Evolutionary conservation across 2,329 filamentous ascomycete genomes (phyloP), one percentile per base, ranked within the genome.

Genomic region (Cladosporium sp.): DNA sequence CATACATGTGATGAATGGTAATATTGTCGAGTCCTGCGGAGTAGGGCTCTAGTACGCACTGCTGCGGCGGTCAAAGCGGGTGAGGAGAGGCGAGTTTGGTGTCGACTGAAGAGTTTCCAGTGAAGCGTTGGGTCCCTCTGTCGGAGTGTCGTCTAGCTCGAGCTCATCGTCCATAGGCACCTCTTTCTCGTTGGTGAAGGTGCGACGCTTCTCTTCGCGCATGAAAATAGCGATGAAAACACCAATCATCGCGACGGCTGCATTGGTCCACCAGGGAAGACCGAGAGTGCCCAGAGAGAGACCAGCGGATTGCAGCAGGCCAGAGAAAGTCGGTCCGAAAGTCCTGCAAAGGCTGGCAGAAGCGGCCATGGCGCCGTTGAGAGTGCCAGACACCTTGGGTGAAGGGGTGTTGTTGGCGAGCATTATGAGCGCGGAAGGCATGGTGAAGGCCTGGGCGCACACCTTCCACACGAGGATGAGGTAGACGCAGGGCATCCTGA

Each of bases 331-430:
- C 2, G 94, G 94, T 0, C 93, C 93, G 62, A 97, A 88, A 0
- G 92, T 92, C 57, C 94, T 85, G 72, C 88, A 92, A 47, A 97
- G 78, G 70, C 92, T 96, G 3, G 94, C 94, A 2, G 90, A 92
- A 1, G 92, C 96, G 30, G 92, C 92, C 0, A 92, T 92, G 12
- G 92, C 88, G 17, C 94, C 94, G 68, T 97, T 97, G 73, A 99
- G 88, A 0, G 89, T 92, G 2, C 94, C 94, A 1, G 97, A 84
- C 1, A 95, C 89, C 51, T 90, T 83, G 58, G 88, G 88, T 7
- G 88, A 92, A 0, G 92, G 90, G 0, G 92, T 89, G 15, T 91
- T 88, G 73, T 97, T 96, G 60, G 91, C 89, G 30, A 96, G 83
- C 59, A 99, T 84, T 59, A 97, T 95, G 11, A 88, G 88, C 65